Evolutionary conservation across 1,284 basidiomycete genomes (phyloP), one percentile per base, ranked within the genome.

Genomic region (Meripilus lineatus): DNA sequence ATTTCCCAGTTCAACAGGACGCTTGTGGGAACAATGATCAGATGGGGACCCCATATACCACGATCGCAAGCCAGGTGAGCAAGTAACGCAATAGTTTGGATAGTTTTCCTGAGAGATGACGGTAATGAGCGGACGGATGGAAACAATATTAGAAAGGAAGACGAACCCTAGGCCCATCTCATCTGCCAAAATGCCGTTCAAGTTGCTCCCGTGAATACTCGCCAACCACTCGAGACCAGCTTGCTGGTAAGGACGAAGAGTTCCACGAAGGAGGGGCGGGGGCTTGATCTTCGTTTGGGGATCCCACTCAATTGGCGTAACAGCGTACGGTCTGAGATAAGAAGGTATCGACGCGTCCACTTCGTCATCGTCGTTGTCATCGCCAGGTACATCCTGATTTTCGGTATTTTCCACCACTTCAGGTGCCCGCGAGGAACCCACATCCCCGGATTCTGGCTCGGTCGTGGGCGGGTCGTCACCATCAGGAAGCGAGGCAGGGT

Each of bases 1-100:
- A 97, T 95, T 64, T 96, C 94, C 94, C 94, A 98, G 61, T 98
- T 97, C 46, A 97, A 74, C 50, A 98, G 78, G 45, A 97, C 94
- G 49, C 89, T 93, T 1, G 94, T 97, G 1, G 94, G 93, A 10
- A 95, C 93, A 55, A 97, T 83, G 59, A 98, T 93, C 23, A 97
- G 77, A 67, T 97, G 94, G 2, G 94, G 94, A 0, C 95, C 95
- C 93, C 94, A 97, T 48, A 95, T 90, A 5, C 94, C 94, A 41
- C 85, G 77, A 63, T 95, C 91, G 61, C 93, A 96, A 13, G 93
- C 93, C 11, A 98, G 77, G 65, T 97, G 92, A 7, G 90, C 94
- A 1, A 98, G 74, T 3, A 98, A 71, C 1, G 93, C 73, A 47
- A 98, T 97, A 1, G 94, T 97, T 64, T 98, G 94, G 45, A 98